A percentile compares a stretch with the other conserved stretches of the same genome.
Conservation (phyloP, 176 grass and related monocot genomes). For the Paspalum notatum region DNA sequence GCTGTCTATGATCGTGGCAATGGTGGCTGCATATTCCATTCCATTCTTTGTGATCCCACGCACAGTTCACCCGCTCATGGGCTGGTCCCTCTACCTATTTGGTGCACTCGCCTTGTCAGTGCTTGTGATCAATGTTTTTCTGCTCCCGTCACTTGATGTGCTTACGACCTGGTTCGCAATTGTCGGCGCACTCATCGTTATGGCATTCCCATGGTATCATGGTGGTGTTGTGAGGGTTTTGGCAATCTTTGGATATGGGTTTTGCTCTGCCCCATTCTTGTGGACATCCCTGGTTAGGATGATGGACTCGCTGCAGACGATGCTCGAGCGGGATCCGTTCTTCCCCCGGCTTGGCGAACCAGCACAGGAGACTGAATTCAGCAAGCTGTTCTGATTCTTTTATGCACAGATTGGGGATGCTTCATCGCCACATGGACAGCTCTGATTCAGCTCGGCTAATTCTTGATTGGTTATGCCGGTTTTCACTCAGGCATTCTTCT, state of each 20-base stretch:
- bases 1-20: slow-evolving; percentile 50
- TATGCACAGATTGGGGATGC: slow-evolving; percentile 37
- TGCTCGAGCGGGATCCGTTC: slow-evolving; percentile 81
- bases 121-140: slow-evolving; percentile 67
- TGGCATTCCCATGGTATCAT: slow-evolving; percentile 96
- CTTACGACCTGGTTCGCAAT: slow-evolving; percentile 66
- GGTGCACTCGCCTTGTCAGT: slow-evolving; percentile 62
- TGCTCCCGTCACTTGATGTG: slow-evolving; percentile 71
- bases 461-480: slow-evolving; percentile 52
- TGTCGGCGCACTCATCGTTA: slow-evolving; percentile 59
- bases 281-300: slow-evolving; percentile 70
- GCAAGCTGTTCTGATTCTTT: slow-evolving; percentile 80
- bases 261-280: slow-evolving; percentile 62
- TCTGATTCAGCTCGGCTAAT: slow-evolving; percentile 28
- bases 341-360: slow-evolving; percentile 72
- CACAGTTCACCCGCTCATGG: slow-evolving; percentile 84
- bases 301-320: slow-evolving; percentile 63
- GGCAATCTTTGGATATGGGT: slow-evolving; percentile 63
- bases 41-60: slow-evolving; percentile 91
- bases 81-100: slow-evolving; percentile 87
- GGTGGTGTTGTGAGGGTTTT: slow-evolving; percentile 73
- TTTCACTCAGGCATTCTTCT: slow-evolving; percentile 42
- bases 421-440: slow-evolving; percentile 30
- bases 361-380: slow-evolving; percentile 72
- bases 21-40: slow-evolving; percentile 64